Evolutionary conservation across 352 stramenopile genomes (phyloP).

Genomic region (Globisporangium solare): DNA sequence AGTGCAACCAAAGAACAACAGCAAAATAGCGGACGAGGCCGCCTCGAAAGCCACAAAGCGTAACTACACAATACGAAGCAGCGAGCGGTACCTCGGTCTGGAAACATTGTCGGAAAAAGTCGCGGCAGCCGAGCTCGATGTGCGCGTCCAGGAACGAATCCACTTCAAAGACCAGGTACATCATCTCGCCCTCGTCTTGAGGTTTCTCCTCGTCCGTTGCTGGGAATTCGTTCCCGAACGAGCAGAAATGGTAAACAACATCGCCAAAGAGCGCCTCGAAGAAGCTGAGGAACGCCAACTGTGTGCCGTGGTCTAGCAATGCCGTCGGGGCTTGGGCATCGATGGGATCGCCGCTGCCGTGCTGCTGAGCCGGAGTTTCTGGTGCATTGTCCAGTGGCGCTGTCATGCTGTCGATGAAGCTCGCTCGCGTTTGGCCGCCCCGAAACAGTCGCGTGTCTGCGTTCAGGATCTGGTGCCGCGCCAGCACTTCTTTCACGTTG

Average conservation of each 20-base stretch:
- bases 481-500: conserved; percentile 32
- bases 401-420: conserved; percentile 31
- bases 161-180: conserved; percentile 52
- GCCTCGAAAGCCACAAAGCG: not conserved
- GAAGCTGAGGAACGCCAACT: conserved; percentile 47
- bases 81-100: conserved; percentile 43
- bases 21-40: too few relatives aligned
- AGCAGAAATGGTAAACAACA: conserved; percentile 56
- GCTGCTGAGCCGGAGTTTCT: not conserved
- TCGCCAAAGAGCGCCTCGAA: conserved; percentile 63
- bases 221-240: conserved; percentile 39
- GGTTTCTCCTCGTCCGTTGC: not conserved
- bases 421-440: not conserved
- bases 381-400: not conserved
- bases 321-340: too few relatives aligned
- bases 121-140: conserved; percentile 65
- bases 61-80: not conserved
- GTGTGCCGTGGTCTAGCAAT: conserved; percentile 19
- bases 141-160: conserved; percentile 59
- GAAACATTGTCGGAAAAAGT: conserved; percentile 78
- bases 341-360: not conserved
- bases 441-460: conserved; percentile 52
- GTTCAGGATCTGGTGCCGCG: conserved; percentile 29
- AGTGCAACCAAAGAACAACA: not conserved
- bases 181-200: conserved; percentile 10